These are phyloP conservation scores for Favolaschia claudopus DNA, from an alignment of 768 basidiomycete genomes.

Conservation along the genomic window DNA sequence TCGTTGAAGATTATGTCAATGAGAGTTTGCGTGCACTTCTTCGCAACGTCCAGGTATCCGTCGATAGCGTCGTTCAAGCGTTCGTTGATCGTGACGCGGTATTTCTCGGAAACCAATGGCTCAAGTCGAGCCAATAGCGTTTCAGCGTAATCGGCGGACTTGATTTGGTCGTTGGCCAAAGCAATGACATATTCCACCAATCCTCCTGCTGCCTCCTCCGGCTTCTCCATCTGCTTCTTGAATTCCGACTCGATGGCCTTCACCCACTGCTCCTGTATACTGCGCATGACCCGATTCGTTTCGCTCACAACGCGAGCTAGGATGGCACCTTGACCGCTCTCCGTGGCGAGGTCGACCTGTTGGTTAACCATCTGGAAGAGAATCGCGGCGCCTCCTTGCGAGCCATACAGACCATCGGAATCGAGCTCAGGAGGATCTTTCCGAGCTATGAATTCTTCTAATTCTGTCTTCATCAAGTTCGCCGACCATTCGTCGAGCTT, in stretches of 20 bases:
- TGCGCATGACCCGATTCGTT: constrained; percentile 86
- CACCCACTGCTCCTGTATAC: constrained; percentile 88
- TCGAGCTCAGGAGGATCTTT: constrained; percentile 89
- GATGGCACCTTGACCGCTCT: constrained; percentile 95
- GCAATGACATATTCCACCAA: constrained; percentile 97
- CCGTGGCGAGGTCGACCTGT: constrained; percentile 92
- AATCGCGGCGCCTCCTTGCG: constrained; percentile 90
- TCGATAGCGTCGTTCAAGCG: constrained; percentile 96
- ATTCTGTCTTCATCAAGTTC: constrained; percentile 93
- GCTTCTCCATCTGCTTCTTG: constrained; percentile 88
- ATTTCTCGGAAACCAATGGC: constrained; percentile 92
- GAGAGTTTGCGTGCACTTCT: constrained; percentile 94
- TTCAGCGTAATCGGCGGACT: constrained; percentile 93
- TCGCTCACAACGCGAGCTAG: constrained; percentile 91
- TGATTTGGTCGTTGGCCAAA: constrained; percentile 97
- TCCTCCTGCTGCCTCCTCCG: constrained; percentile 86
- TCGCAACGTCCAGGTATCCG: constrained; percentile 97
- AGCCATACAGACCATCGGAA: constrained; percentile 88
- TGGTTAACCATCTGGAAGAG: constrained; percentile 99
- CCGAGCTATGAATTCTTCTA: constrained; percentile 82
- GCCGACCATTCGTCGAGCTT: constrained; percentile 97
- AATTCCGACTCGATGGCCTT: constrained; percentile 83
- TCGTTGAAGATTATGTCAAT: constrained; percentile 97
- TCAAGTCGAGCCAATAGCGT: constrained; percentile 86
- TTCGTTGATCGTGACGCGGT: constrained; percentile 81